Evolutionary conservation across 768 basidiomycete species (phyloP).

Genomic region (Rhodosporidiobolus sp.): DNA sequence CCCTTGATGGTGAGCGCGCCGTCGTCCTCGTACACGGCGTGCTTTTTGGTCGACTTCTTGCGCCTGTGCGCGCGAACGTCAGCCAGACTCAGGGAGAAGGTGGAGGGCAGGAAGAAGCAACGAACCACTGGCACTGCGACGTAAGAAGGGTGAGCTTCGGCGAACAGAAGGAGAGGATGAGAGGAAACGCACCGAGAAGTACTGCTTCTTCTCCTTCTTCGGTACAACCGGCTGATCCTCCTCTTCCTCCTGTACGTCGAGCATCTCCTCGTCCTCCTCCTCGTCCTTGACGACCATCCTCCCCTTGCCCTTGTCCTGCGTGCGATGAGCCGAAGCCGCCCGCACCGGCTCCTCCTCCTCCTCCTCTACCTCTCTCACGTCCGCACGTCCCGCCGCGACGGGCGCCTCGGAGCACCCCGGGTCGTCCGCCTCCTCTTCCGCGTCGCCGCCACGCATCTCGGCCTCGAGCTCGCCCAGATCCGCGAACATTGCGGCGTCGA

Average conservation of each 20-base stretch:
- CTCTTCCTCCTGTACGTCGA: not conserved
- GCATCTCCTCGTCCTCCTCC: not conserved
- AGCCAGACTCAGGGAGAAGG: not conserved
- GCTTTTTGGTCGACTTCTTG: slow-evolving; percentile 68
- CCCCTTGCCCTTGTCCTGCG: not conserved
- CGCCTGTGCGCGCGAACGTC: slow-evolving; percentile 53
- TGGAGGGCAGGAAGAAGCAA: not conserved
- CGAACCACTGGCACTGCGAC: not conserved
- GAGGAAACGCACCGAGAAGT: not conserved
- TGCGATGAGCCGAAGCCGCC: too few relatives aligned
- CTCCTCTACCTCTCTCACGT: not conserved
- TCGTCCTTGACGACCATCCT: not conserved
- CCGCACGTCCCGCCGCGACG: not conserved
- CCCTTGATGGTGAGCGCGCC: slow-evolving; percentile 40
- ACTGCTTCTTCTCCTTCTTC: not conserved
- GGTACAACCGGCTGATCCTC: not conserved
- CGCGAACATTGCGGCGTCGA: not conserved
- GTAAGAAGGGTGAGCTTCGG: not conserved
- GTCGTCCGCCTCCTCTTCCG: not conserved
- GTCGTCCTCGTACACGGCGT: slow-evolving; percentile 79
- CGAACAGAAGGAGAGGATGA: not conserved
- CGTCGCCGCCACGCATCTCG: not conserved
- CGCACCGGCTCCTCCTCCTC: not conserved
- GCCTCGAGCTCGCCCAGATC: not conserved
- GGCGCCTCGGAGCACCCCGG: not conserved